Percentiles rank a stretch among this genome's conserved stretches.
Evolutionary conservation across 345 rosid species (phyloP).

Genomic region (Lumnitzera racemosa): DNA sequence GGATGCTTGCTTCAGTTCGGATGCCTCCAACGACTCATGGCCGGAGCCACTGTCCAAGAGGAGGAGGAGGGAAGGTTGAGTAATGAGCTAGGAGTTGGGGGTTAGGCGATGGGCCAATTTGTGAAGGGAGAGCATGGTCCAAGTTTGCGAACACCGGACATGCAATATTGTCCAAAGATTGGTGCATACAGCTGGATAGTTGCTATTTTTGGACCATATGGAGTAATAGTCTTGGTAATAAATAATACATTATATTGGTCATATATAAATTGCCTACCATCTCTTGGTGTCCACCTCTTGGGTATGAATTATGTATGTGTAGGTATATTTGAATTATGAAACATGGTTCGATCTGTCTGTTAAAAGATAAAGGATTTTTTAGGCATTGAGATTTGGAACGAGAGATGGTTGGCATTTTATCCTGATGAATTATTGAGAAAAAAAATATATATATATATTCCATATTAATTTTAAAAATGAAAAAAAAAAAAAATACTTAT

Average conservation of each 20-base stretch:
- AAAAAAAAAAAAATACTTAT: conserved; percentile 10
- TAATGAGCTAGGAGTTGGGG: neutral
- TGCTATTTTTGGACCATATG: neutral
- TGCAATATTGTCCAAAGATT: too few relatives aligned
- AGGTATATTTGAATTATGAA: too few relatives aligned
- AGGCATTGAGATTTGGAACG: conserved; percentile 16
- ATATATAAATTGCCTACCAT: conserved; percentile 45
- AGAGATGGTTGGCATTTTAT: conserved; percentile 62
- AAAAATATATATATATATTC: conserved; percentile 1
- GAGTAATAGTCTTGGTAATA: conserved; percentile 11
- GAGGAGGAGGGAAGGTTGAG: conserved; percentile 20
- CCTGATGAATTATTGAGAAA: conserved; percentile 7
- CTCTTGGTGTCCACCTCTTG: conserved; percentile 30
- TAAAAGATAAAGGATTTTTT: neutral
- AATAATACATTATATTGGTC: conserved; percentile 7
- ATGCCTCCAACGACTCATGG: conserved; percentile 46
- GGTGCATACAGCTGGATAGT: conserved; percentile 13
- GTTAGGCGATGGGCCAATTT: neutral
- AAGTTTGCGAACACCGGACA: too few relatives aligned
- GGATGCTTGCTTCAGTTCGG: conserved; percentile 60
- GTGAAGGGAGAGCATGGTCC: neutral
- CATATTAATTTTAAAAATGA: conserved; percentile 5
- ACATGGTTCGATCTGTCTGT: neutral
- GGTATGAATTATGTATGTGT: neutral
- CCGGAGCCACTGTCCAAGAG: conserved; percentile 49